phyloP scores from a whole-genome alignment of 257 asterid genomes.

The Jaltomata sinuosa region DNA sequence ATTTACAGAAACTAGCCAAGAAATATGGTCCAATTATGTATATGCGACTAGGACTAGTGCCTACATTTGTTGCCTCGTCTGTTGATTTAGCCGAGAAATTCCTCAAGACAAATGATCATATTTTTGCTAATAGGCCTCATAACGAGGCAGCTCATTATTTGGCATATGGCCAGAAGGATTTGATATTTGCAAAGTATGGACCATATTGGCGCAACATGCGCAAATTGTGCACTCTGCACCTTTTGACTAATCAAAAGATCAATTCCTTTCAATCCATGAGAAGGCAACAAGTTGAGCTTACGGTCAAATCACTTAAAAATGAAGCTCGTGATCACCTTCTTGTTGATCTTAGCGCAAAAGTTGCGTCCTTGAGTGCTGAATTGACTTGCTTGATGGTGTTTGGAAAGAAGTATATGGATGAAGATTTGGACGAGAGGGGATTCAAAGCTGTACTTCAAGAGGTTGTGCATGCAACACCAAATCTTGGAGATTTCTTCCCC shows the following conservation, averaged over 20 bases:
- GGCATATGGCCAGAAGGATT: conserved; percentile 1
- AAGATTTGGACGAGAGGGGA: neutral
- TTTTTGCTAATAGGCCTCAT: conserved; percentile 18
- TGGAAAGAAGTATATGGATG: neutral
- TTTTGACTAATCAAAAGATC: neutral
- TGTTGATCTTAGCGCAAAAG: neutral
- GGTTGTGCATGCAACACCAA: neutral
- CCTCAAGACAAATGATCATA: conserved; percentile 9
- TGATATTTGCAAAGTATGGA: neutral
- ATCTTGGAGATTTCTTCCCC: neutral
- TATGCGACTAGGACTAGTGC: neutral
- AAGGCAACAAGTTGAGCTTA: neutral
- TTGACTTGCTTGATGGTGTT: neutral
- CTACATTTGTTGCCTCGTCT: neutral
- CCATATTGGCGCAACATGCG: neutral
- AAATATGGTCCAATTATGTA: conserved; percentile 3
- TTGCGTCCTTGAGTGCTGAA: neutral
- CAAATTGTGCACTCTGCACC: neutral
- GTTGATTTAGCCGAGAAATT: conserved; percentile 1
- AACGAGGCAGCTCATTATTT: neutral
- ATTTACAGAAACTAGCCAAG: neutral
- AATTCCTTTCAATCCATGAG: neutral
- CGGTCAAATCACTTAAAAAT: neutral
- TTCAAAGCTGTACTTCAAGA: neutral
- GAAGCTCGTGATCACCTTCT: neutral